Evolutionary conservation across 768 basidiomycete genomes (phyloP).

Genomic region (Termitomyces bulborhizus): DNA sequence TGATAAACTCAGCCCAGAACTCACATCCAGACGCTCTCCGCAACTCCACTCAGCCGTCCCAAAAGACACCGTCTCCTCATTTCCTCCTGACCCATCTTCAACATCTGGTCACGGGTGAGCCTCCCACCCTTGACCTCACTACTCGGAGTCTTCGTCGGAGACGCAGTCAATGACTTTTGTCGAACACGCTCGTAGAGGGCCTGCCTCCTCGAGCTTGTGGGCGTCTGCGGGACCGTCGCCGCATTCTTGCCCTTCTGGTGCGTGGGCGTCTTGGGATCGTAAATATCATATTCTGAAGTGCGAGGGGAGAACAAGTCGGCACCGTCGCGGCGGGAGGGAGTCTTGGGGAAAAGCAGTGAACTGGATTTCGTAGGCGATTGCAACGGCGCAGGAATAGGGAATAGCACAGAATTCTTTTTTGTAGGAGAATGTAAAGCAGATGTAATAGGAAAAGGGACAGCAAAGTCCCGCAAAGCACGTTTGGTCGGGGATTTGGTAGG

Average conservation of each 20-base stretch:
- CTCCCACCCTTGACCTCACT: slow-evolving; percentile 34
- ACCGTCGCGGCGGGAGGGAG: slow-evolving; percentile 49
- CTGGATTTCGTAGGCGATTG: slow-evolving; percentile 21
- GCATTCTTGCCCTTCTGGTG: slow-evolving; percentile 54
- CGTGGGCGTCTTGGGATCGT: slow-evolving; percentile 60
- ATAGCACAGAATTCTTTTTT: slow-evolving; percentile 4
- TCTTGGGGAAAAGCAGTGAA: slow-evolving; percentile 46
- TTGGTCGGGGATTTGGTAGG: slow-evolving; percentile 35
- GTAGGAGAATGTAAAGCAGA: slow-evolving; percentile 4
- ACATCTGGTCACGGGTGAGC: slow-evolving; percentile 59
- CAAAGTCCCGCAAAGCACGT: slow-evolving; percentile 20
- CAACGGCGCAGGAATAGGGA: background rate
- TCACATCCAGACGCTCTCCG: slow-evolving; percentile 88
- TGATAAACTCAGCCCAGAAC: slow-evolving; percentile 16
- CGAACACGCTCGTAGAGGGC: slow-evolving; percentile 80
- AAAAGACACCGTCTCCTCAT: slow-evolving; percentile 70
- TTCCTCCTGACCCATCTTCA: slow-evolving; percentile 73
- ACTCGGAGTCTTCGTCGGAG: slow-evolving; percentile 55
- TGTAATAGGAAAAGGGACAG: slow-evolving; percentile 5
- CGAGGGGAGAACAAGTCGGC: slow-evolving; percentile 36
- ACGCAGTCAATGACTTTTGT: slow-evolving; percentile 59
- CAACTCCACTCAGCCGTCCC: slow-evolving; percentile 71
- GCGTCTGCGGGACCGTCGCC: slow-evolving; percentile 57
- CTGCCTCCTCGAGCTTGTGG: slow-evolving; percentile 67
- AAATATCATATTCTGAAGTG: slow-evolving; percentile 17